A percentile compares a stretch with the other conserved stretches of the same genome.
phyloP scores from a whole-genome alignment of 495 filamentous ascomycete species.

The Penicillium verhagenii region DNA sequence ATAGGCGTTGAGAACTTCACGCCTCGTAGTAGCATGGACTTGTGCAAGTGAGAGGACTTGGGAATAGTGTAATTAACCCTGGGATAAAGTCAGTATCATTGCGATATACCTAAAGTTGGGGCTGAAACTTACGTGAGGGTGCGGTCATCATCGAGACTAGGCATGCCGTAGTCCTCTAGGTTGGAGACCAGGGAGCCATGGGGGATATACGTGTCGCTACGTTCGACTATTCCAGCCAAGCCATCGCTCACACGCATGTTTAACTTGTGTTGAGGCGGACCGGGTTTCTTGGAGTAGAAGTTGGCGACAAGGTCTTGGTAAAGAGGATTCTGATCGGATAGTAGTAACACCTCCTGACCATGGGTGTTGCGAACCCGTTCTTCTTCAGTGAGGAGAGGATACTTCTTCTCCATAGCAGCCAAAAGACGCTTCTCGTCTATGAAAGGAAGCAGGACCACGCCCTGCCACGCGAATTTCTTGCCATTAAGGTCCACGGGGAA shows the following conservation, averaged over 20 bases:
- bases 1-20: conserved; percentile 67
- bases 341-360: conserved; percentile 75
- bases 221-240: conserved; percentile 75
- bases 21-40: conserved; percentile 90
- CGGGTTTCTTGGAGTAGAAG: conserved; percentile 90
- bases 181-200: conserved; percentile 65
- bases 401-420: conserved; percentile 77
- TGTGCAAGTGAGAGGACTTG: conserved; percentile 66
- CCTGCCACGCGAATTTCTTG: conserved; percentile 98
- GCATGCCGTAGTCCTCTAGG: conserved; percentile 63
- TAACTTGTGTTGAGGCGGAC: conserved; percentile 60
- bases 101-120: background rate
- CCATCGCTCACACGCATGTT: conserved; percentile 73
- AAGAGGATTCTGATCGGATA: conserved; percentile 78
- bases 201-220: conserved; percentile 77
- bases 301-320: conserved; percentile 77
- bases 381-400: conserved; percentile 73
- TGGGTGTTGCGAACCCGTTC: conserved; percentile 76
- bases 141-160: conserved; percentile 76
- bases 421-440: conserved; percentile 90
- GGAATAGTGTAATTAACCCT: conserved; percentile 88
- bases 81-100: conserved; percentile 32
- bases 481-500: conserved; percentile 93
- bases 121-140: conserved; percentile 66
- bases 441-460: conserved; percentile 89